Evolutionary conservation across 305 asterid species (phyloP).

Genomic region (Fraxinus greggii): DNA sequence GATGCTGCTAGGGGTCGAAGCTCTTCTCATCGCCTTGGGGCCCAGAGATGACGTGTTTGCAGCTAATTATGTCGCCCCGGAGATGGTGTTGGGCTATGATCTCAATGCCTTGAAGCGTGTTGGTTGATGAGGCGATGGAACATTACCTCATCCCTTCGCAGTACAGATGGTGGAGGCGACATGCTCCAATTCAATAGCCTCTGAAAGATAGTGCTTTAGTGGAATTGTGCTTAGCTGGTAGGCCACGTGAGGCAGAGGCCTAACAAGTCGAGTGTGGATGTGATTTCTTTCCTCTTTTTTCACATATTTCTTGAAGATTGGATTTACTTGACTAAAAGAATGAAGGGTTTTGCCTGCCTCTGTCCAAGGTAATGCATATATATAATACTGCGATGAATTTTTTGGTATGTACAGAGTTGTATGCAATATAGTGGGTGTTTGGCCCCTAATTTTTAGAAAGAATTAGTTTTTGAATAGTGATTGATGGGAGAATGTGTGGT

Average conservation of each 20-base stretch:
- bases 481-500: no score
- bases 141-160: not conserved
- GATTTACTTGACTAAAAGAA: not conserved
- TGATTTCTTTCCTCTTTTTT: conserved; percentile 2
- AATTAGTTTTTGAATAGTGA: no score
- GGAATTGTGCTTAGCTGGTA: not conserved
- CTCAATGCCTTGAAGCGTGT: not conserved
- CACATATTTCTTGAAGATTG: not conserved
- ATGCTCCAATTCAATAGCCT: not conserved
- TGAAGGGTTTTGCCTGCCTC: not conserved
- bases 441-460: no score
- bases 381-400: not conserved
- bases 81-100: not conserved
- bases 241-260: not conserved
- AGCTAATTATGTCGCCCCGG: not conserved
- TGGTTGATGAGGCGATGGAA: not conserved
- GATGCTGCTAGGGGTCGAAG: not conserved
- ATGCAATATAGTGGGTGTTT: no score
- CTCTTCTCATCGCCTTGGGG: not conserved
- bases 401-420: not conserved
- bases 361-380: conserved; percentile 9
- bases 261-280: not conserved
- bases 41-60: not conserved
- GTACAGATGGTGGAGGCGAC: not conserved
- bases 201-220: not conserved